Evolutionary conservation across 2,329 filamentous ascomycete genomes (phyloP).

Genomic region (Colletotrichum sojae): DNA sequence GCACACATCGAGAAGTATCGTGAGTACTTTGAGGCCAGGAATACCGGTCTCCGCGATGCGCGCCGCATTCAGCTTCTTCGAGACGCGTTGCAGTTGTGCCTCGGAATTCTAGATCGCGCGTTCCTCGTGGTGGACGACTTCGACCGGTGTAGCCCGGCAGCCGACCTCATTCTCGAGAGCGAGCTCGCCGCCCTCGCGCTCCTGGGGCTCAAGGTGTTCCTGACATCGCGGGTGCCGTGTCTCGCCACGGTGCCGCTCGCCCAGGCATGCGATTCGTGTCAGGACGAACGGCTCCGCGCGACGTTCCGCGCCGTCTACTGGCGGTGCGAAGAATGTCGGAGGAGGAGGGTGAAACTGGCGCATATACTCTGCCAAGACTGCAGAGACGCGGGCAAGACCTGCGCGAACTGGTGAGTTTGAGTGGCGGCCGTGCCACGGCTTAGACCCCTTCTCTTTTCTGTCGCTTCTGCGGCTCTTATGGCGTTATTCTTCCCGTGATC

Average conservation of each 20-base stretch:
- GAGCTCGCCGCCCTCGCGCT: neutral
- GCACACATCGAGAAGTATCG: slow-evolving; percentile 6
- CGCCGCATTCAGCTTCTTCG: slow-evolving; percentile 22
- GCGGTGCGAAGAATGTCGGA: slow-evolving; percentile 3
- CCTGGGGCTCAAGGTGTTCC: slow-evolving; percentile 18
- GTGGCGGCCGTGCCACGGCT: neutral
- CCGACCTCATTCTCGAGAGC: slow-evolving; percentile 18
- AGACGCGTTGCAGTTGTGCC: slow-evolving; percentile 12
- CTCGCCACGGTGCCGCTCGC: neutral
- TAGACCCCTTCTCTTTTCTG: neutral
- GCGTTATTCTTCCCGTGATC: neutral
- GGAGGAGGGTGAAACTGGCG: slow-evolving; percentile 3
- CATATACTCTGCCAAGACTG: slow-evolving; percentile 17
- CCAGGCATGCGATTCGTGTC: slow-evolving; percentile 11
- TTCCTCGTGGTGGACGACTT: slow-evolving; percentile 12
- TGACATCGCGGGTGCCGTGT: slow-evolving; percentile 16
- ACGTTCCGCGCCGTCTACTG: slow-evolving; percentile 1
- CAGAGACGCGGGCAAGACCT: slow-evolving; percentile 1
- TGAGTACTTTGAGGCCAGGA: slow-evolving; percentile 18
- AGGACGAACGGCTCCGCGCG: neutral
- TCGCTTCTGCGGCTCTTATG: neutral
- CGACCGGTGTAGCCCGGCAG: slow-evolving; percentile 9
- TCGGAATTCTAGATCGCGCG: slow-evolving; percentile 13
- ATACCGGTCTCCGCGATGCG: slow-evolving; percentile 33
- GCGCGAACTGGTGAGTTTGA: neutral